Conservation (phyloP, 805 yeast genomes). For the Ogataea haglerorum region DNA sequence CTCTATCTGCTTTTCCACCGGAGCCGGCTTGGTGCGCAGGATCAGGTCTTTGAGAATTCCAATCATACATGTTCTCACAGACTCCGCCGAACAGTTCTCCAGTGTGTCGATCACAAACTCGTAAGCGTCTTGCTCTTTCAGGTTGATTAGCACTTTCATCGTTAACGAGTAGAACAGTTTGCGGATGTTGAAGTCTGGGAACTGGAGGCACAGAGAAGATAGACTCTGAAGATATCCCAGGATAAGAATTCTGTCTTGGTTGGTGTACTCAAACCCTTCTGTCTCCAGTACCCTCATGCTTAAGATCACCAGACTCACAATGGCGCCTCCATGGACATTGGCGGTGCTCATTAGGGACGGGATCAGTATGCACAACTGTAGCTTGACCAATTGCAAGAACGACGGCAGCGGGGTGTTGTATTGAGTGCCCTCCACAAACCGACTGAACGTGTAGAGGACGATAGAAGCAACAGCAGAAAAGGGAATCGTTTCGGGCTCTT, state of each 20-base stretch:
- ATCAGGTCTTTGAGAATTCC: slow-evolving; percentile 69
- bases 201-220: slow-evolving; percentile 19
- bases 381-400: slow-evolving; percentile 35
- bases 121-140: slow-evolving; percentile 56
- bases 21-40: slow-evolving; percentile 31
- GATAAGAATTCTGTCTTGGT: slow-evolving; percentile 10
- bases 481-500: slow-evolving; percentile 15
- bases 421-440: slow-evolving; percentile 16
- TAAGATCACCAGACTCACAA: slow-evolving; percentile 21
- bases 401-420: slow-evolving; percentile 8
- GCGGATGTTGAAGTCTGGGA: slow-evolving; percentile 14
- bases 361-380: slow-evolving; percentile 40
- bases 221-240: slow-evolving; percentile 26
- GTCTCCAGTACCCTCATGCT: slow-evolving; percentile 19
- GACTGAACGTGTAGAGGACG: slow-evolving; percentile 25
- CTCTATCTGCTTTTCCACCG: slow-evolving; percentile 11
- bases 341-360: slow-evolving; percentile 34
- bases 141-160: slow-evolving; percentile 56
- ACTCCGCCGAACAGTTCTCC: slow-evolving; percentile 56
- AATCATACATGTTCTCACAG: slow-evolving; percentile 56
- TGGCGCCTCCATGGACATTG: slow-evolving; percentile 15
- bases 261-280: neutral
- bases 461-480: slow-evolving; percentile 34
- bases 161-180: slow-evolving; percentile 54
- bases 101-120: slow-evolving; percentile 63